Base-by-base conservation (phyloP, 805 yeast species). In the Metschnikowia orientalis region DNA sequence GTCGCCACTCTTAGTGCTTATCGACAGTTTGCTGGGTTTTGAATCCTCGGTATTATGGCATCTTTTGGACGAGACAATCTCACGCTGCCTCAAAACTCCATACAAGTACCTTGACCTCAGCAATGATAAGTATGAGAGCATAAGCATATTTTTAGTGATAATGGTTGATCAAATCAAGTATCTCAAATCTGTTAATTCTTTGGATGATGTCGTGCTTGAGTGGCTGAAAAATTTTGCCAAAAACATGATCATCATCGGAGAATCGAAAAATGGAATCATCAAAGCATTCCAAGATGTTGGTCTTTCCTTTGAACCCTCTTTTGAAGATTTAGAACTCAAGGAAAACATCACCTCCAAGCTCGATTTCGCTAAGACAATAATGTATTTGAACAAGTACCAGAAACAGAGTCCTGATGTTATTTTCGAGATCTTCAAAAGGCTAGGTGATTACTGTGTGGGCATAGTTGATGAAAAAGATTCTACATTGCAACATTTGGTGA, bases 61-160 rank as follows among this genome's bases (percentile, higher is more conserved):
- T 8, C 54, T 86, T 18, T 42, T 90, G 5, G 95, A 90, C 51
- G 92, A 89, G 53, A 63, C 86, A 0, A 68, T 87, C 18, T 67
- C 86, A 1, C 71, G 96, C 41, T 69, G 80, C 40, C 71, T 81
- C 22, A 71, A 75, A 41, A 59, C 87, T 0, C 97, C 97, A 0
- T 92, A 82, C 59, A 87, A 84, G 51, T 90, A 88, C 47, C 71
- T 86, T 33, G 97, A 90, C 51, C 37, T 53, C 12, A 54, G 64
- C 3, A 64, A 59, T 34, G 23, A 44, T 8, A 40, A 42, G n/a
- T 61, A 53, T 29, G 32, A 44, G 5, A 61, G 59, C 34, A 34
- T 53, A 8, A 58, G 67, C 42, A 45, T 76, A 12, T 61, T 66
- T 31, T 41, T 59, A 2, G 53, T 63, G 28, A 59, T 52, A 2